Conservation (phyloP, 2,329 filamentous ascomycete genomes). For the Davidsoniella virescens region DNA sequence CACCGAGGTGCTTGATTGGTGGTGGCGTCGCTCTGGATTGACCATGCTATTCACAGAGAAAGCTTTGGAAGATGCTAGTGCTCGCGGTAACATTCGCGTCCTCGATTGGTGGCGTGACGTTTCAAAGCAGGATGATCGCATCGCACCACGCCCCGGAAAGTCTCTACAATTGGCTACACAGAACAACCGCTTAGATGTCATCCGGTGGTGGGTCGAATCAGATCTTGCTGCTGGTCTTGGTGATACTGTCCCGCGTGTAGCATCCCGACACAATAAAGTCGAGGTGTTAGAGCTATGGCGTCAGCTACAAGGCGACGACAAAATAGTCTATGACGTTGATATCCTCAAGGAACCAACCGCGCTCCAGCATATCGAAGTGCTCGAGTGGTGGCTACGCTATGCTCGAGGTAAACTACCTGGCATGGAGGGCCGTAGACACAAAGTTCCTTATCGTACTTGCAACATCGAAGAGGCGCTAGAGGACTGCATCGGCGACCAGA, state of each 20-base stretch:
- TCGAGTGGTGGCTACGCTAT: constrained; percentile 84
- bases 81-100: constrained; percentile 68
- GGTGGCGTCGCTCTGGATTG: constrained; percentile 63
- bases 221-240: constrained; percentile 65
- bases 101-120: constrained; percentile 86
- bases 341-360: constrained; percentile 77
- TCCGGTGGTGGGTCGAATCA: constrained; percentile 78
- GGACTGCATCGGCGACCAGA: constrained; percentile 62
- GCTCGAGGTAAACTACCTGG: constrained; percentile 37
- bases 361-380: constrained; percentile 64
- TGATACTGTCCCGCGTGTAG: constrained; percentile 69
- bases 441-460: constrained; percentile 85
- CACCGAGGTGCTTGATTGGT: constrained; percentile 77
- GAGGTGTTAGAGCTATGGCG: constrained; percentile 74
- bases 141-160: constrained; percentile 63
- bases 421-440: constrained; percentile 40
- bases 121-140: constrained; percentile 38
- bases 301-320: constrained; percentile 44
- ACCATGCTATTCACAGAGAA: constrained; percentile 72
- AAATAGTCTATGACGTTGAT: constrained; percentile 63
- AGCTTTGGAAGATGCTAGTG: constrained; percentile 74
- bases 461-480: constrained; percentile 91
- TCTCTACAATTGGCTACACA: constrained; percentile 72
- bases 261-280: constrained; percentile 71
- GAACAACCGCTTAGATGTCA: constrained; percentile 57